Evolutionary conservation across 2,329 filamentous ascomycete genomes (phyloP), one percentile per base, ranked within the genome.

Genomic region (Dothideomycetidae sp.): DNA sequence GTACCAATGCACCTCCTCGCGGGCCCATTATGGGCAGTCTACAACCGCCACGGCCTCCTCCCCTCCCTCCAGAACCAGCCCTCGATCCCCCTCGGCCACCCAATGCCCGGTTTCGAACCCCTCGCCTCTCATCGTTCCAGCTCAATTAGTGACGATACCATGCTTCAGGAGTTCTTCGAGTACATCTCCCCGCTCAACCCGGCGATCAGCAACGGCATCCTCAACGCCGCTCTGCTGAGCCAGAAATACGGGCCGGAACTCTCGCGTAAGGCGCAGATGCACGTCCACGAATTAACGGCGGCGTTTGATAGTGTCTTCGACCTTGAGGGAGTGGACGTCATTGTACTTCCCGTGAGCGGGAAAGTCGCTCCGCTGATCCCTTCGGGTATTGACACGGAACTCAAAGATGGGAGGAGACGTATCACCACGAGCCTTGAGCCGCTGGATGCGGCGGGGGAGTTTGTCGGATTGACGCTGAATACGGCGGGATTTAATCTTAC

Each of bases 401-500:
- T 28, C 3, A 18, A 31, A 10, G 29, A 38, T 13, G 36, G 31
- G 18, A 29, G 36, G 3, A 32, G 19, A 2, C 49, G 45, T 18
- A 53, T 62, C 3, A 52, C 54, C 37, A 44, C 37, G 29, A 41
- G 49, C 3, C 42, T 50, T 42, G 60, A 63, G 10, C 62, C 64
- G 46, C 55, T 63, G 37, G 55, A 56, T 33, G 53, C 58, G 4
- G 59, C 61, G 2, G 57, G 33, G 16, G 35, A 32, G n/a, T 31
- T 39, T 10, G 40, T 70, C 28, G 63, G 63, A 2, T 57, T 61
- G 7, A 62, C 59, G 5, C 51, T 57, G 40, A 67, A 58, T 39
- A 58, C 65, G 0, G 57, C 55, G 19, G 58, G 60, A 3, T 70
- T 70, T 46, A 68, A 70, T 51, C 48, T 63, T 3, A 68, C 65